These are phyloP conservation scores for Paramyrothecium sp. DNA, from an alignment of 2,329 filamentous ascomycete genomes.

Conservation along the genomic window DNA sequence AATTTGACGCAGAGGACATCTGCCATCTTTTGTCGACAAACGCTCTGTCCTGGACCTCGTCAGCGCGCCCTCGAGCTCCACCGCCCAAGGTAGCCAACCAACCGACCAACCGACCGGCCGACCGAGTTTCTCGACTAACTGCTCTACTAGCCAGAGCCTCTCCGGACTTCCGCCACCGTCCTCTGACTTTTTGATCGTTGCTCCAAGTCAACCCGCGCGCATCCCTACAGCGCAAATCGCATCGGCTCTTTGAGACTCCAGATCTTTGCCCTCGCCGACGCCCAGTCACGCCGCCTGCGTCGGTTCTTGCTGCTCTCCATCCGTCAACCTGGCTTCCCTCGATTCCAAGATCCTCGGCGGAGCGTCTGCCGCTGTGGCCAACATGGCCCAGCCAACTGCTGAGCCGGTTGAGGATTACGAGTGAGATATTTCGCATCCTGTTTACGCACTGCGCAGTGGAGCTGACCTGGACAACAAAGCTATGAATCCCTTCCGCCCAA, in stretches of 20 bases:
- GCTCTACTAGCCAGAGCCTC: neutral
- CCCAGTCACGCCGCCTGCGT: neutral
- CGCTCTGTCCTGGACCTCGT: neutral
- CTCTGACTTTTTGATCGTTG: neutral
- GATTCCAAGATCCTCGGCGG: constrained; percentile 60
- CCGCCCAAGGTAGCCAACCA: neutral
- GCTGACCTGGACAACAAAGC: constrained; percentile 34
- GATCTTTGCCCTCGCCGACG: too few relatives aligned
- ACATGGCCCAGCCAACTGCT: constrained; percentile 67
- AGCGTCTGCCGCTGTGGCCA: constrained; percentile 65
- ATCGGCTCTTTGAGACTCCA: too few relatives aligned
- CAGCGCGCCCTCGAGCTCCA: neutral
- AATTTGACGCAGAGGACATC: neutral
- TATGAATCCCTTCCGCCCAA: constrained; percentile 95
- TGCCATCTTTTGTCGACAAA: neutral
- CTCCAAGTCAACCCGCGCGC: neutral
- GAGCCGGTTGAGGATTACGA: constrained; percentile 65
- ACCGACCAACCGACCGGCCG: neutral
- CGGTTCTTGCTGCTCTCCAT: constrained; percentile 12
- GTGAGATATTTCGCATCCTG: constrained; percentile 39
- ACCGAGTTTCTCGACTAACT: neutral
- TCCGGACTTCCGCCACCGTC: neutral
- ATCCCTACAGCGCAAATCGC: too few relatives aligned
- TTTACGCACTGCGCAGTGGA: neutral
- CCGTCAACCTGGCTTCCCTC: constrained; percentile 62